phyloP scores from a whole-genome alignment of 768 basidiomycete species.

The Collybia sordida region DNA sequence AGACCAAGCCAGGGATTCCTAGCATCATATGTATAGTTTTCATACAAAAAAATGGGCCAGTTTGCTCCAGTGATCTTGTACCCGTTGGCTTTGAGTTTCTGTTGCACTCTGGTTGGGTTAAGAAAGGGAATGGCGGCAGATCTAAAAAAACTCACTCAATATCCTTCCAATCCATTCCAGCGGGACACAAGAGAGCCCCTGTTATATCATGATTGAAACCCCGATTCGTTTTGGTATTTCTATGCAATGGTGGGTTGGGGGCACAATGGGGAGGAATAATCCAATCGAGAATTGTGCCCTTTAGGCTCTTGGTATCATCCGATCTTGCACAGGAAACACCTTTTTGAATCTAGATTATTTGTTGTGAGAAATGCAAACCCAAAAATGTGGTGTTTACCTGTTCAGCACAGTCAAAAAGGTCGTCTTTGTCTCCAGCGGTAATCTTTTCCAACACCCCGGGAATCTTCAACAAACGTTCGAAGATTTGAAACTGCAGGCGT shows the following conservation, averaged over 20 bases:
- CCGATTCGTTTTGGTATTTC: constrained; percentile 5
- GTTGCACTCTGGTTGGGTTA: no score
- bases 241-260: constrained; percentile 6
- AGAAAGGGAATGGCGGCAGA: background rate
- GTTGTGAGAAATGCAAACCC: background rate
- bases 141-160: background rate
- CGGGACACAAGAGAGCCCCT: constrained; percentile 11
- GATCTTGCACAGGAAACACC: constrained; percentile 14
- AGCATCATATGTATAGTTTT: background rate
- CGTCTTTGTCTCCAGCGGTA: constrained; percentile 12
- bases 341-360: constrained; percentile 24
- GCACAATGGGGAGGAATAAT: constrained; percentile 16
- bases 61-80: no score
- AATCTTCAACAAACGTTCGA: no score
- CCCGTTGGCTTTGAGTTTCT: no score
- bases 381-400: constrained; percentile 8
- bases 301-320: constrained; percentile 15
- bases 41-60: background rate
- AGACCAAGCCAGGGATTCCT: background rate
- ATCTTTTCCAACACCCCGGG: no score
- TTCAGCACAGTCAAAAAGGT: constrained; percentile 10
- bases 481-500: no score
- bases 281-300: constrained; percentile 18
- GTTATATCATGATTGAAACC: constrained; percentile 10
- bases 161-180: constrained; percentile 9